Conservation (phyloP, 1,139 yeast genomes). For the Geotrichum aggregatum region DNA sequence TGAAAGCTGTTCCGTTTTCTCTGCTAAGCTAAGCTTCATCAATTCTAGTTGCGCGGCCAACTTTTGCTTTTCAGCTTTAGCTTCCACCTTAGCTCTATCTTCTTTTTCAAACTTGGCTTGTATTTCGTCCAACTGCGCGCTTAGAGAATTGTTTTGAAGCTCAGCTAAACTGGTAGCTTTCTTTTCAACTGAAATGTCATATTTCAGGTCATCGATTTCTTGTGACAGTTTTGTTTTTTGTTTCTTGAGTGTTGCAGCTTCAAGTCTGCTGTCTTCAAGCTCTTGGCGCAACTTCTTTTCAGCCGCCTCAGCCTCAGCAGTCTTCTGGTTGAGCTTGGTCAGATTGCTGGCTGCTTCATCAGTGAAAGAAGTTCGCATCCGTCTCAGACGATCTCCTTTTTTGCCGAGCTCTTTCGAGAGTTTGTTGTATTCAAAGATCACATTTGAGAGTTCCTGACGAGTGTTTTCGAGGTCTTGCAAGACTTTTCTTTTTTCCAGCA, state of each 20-base stretch:
- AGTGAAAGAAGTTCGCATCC: conserved; percentile 36
- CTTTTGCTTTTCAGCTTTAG: conserved; percentile 32
- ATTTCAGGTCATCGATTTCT: conserved; percentile 65
- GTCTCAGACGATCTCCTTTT: conserved; percentile 37
- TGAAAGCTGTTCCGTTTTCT: conserved; percentile 30
- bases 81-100: conserved; percentile 31
- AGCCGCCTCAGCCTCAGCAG: conserved; percentile 42
- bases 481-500: conserved; percentile 31
- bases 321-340: conserved; percentile 35
- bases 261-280: conserved; percentile 29
- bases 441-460: conserved; percentile 25
- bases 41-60: conserved; percentile 29
- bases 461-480: conserved; percentile 28
- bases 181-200: conserved; percentile 33
- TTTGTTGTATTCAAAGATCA: conserved; percentile 32
- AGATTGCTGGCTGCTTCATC: conserved; percentile 46
- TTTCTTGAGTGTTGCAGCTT: conserved; percentile 28
- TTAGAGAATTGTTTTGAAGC: conserved; percentile 25
- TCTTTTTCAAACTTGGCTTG: conserved; percentile 28
- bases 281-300: conserved; percentile 37
- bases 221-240: conserved; percentile 64
- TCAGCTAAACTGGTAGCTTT: conserved; percentile 31
- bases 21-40: conserved; percentile 30
- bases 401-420: conserved; percentile 28
- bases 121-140: conserved; percentile 28